Evolutionary conservation across 495 filamentous ascomycete species (phyloP), one percentile per base, ranked within the genome.

Genomic region (Aspergillus steynii): DNA sequence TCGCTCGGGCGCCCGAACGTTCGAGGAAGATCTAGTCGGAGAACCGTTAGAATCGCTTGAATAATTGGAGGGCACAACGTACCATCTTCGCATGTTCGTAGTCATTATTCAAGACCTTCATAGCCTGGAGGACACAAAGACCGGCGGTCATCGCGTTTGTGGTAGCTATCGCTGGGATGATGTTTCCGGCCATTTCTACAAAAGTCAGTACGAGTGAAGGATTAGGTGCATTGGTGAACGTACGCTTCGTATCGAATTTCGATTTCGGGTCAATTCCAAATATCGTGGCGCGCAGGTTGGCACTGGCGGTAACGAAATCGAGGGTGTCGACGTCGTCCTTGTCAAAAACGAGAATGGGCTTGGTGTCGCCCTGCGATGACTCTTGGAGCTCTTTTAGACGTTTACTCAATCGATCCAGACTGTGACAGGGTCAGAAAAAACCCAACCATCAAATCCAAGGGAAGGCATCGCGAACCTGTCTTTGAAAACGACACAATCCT

Each of bases 81-180:
- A 83, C 80, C 77, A 81, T 85, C 63, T 84, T 87, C 0, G 85
- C 83, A 65, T 86, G 82, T 46, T 78, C 70, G 37, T 90, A 84
- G 52, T 96, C 88, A 29, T 86, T 83, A 60, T 84, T 86, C 57
- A 99, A 77, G 42, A 98, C 90, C 72, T 97, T 97, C 78, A 96
- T 93, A 1, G 92, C 87, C 73, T 99, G 90, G 6, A 99, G 77
- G 4, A 98, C 95, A 70, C 93, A 98, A 28, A 99, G 82, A 14
- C 91, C 88, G 12, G 95, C 95, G 4, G 93, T 95, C 74, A 98
- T 96, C 12, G 96, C 95, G 71, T 99, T 99, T 0, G 95, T 97
- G 0, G 95, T 99, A 1, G 95, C 95, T 71, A 99, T 99, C 3
- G 95, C 96, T 0, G 95, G 95, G 58, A 99, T 98, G 67, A 99